Evolutionary conservation across 169 alveolate species (phyloP).

Genomic region (Cryptosporidium ubiquitum): DNA sequence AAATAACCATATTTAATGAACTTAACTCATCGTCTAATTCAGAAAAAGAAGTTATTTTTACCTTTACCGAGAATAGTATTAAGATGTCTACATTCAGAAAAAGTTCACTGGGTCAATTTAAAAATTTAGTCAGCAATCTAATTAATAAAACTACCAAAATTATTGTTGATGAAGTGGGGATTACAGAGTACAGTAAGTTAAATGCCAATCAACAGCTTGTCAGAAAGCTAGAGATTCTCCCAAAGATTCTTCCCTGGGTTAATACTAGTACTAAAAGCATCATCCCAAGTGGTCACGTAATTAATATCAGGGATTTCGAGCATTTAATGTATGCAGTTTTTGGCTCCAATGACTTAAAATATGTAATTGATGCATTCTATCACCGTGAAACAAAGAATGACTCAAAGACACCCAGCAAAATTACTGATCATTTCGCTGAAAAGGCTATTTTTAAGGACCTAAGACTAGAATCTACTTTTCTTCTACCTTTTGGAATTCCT

Average conservation of each 20-base stretch:
- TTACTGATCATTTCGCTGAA: background rate
- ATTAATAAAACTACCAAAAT: background rate
- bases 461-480: conserved; percentile 29
- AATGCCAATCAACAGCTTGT: background rate
- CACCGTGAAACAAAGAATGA: background rate
- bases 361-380: conserved; percentile 27
- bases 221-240: background rate
- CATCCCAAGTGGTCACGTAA: conserved; percentile 7
- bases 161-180: background rate
- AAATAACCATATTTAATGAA: background rate
- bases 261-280: background rate
- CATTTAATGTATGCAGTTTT: conserved; percentile 16
- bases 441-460: too few relatives aligned
- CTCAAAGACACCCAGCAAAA: background rate
- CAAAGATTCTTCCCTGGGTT: conserved; percentile 23
- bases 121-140: background rate
- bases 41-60: background rate
- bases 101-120: background rate
- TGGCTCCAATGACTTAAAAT: background rate
- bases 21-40: background rate
- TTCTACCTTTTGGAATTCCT: conserved; percentile 45
- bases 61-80: background rate
- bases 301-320: conserved; percentile 40
- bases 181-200: background rate
- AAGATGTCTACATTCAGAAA: background rate